Conservation (phyloP, 805 yeast species). For the Wickerhamiella cacticola region DNA sequence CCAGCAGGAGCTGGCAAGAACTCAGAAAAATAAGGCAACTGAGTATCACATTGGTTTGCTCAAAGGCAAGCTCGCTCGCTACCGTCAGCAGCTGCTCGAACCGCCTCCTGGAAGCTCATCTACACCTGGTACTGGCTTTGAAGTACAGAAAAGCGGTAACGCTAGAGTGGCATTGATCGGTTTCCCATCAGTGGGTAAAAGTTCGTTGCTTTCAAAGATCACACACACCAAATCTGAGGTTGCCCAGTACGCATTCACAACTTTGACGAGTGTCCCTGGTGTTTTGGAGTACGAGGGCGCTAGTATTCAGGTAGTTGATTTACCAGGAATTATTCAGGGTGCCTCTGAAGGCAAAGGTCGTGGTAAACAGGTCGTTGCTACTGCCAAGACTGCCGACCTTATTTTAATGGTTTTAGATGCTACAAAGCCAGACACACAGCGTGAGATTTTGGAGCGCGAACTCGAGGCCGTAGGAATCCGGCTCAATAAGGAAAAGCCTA, state of each 20-base stretch:
- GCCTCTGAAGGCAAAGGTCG: conserved; percentile 96
- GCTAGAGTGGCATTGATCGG: conserved; percentile 93
- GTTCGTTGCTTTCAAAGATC: conserved; percentile 75
- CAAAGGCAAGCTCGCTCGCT: conserved; percentile 88
- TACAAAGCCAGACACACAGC: conserved; percentile 82
- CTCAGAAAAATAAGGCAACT: conserved; percentile 96
- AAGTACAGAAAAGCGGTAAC: conserved; percentile 90
- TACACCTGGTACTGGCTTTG: conserved; percentile 77
- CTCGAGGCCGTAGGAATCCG: conserved; percentile 90
- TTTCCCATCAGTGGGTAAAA: conserved; percentile 95
- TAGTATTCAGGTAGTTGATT: conserved; percentile 91
- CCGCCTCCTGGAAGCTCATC: conserved; percentile 68
- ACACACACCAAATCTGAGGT: conserved; percentile 91
- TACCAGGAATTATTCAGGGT: conserved; percentile 95
- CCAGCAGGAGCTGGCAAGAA: conserved; percentile 85
- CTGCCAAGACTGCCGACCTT: conserved; percentile 89
- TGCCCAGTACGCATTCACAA: conserved; percentile 91
- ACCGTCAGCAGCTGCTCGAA: conserved; percentile 79
- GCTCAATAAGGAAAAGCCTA: conserved; percentile 69
- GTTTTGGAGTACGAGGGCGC: conserved; percentile 92
- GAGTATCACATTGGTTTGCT: conserved; percentile 91
- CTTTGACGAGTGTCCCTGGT: conserved; percentile 93
- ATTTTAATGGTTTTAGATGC: conserved; percentile 92
- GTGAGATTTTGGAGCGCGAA: conserved; percentile 76
- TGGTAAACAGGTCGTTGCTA: conserved; percentile 92